These are phyloP conservation scores for Microdochium trichocladiopsis DNA, from an alignment of 2,329 filamentous ascomycete species.

Conservation along the genomic window DNA sequence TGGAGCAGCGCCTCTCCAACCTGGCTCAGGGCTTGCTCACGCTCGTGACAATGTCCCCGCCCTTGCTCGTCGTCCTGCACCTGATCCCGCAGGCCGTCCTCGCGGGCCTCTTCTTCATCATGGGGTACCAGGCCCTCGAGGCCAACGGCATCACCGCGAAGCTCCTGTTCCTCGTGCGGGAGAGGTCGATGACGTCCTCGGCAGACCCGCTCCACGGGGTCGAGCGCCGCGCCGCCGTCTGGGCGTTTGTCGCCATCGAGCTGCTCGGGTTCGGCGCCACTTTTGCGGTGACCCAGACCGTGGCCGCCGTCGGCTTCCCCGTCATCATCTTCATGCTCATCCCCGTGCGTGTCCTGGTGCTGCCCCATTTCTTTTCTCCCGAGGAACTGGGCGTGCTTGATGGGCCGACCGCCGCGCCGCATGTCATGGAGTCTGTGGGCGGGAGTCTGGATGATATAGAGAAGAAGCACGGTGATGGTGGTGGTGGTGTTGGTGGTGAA, in stretches of 20 bases:
- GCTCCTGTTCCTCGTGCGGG: conserved; percentile 61
- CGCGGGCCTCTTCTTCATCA: conserved; percentile 77
- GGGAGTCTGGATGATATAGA: conserved; percentile 26
- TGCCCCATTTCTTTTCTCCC: conserved; percentile 53
- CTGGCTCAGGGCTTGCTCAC: conserved; percentile 72
- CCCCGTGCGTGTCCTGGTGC: conserved; percentile 54
- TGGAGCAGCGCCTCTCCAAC: conserved; percentile 75
- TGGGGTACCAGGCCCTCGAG: conserved; percentile 73
- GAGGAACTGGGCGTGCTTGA: conserved; percentile 60
- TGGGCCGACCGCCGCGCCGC: conserved; percentile 66
- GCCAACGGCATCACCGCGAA: conserved; percentile 74
- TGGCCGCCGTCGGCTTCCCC: conserved; percentile 76
- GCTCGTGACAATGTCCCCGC: conserved; percentile 71
- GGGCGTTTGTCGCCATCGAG: conserved; percentile 64
- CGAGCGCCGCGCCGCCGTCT: conserved; percentile 57
- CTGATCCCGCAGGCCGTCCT: conserved; percentile 75
- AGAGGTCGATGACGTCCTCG: conserved; percentile 52
- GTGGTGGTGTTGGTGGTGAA: too few relatives aligned
- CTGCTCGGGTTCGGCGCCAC: conserved; percentile 67
- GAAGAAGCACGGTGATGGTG: neutral
- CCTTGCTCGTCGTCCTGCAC: conserved; percentile 66
- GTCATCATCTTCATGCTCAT: conserved; percentile 65
- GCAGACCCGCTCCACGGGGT: conserved; percentile 55
- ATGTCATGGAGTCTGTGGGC: conserved; percentile 70
- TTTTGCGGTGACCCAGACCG: conserved; percentile 77